Evolutionary conservation across 139 green algal species (phyloP).

Genomic region (Pleodorina starrii): DNA sequence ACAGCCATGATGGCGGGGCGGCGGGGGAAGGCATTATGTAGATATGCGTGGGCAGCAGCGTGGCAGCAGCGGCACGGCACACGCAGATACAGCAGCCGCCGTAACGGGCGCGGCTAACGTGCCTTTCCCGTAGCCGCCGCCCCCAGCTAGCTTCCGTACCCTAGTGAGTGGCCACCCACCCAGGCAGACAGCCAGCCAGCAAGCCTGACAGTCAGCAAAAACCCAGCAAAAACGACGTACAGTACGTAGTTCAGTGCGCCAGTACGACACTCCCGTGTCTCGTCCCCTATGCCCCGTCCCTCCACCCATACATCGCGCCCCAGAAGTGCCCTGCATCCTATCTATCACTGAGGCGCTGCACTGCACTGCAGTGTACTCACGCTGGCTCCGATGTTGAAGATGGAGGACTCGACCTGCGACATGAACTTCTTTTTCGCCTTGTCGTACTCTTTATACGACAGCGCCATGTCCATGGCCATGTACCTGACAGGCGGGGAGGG

Average conservation of each 20-base stretch:
- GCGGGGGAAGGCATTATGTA: not conserved
- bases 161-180: too few species aligned
- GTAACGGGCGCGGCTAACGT: too few species aligned
- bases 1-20: not conserved
- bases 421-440: slow-evolving; percentile 13
- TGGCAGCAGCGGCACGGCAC: not conserved
- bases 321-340: not conserved
- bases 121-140: not conserved
- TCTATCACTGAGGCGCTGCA: not conserved
- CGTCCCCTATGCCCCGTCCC: not conserved
- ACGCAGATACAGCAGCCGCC: too few species aligned
- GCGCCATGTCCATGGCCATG: not conserved
- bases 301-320: not conserved
- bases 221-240: not conserved
- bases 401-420: not conserved
- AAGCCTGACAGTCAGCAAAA: too few species aligned
- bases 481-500: too few species aligned
- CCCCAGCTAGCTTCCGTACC: not conserved
- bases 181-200: too few species aligned
- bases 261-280: not conserved
- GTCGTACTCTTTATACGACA: not conserved
- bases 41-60: not conserved
- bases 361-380: not conserved
- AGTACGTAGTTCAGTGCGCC: not conserved
- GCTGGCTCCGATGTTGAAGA: not conserved